These are phyloP conservation scores for Rheum nobile DNA, from an alignment of 148 eudicot species.

Conservation along the genomic window DNA sequence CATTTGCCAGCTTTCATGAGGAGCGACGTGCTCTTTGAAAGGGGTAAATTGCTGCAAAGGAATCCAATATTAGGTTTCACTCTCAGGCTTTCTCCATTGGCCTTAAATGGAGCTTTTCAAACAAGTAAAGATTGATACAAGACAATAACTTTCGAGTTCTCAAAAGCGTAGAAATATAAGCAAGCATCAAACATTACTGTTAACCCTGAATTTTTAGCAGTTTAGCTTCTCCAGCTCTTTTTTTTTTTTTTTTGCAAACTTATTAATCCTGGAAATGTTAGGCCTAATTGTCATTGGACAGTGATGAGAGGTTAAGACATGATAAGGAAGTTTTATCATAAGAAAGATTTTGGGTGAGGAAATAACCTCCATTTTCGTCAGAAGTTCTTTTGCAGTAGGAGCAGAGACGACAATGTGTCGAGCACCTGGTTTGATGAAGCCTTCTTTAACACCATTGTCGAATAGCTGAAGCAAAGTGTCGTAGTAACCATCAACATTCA, in stretches of 20 bases:
- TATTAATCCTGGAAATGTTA: neutral
- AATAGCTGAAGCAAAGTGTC: slow-evolving; percentile 68
- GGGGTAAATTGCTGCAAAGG: slow-evolving; percentile 53
- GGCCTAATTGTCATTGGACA: too few relatives aligned
- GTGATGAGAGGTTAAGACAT: too few relatives aligned
- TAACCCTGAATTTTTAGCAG: too few relatives aligned
- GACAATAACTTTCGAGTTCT: too few relatives aligned
- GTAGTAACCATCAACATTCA: slow-evolving; percentile 93
- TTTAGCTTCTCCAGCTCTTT: neutral
- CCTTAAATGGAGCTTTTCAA: too few relatives aligned
- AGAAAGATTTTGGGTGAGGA: neutral
- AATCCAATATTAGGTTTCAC: neutral
- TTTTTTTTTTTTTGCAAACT: neutral
- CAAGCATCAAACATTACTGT: too few relatives aligned
- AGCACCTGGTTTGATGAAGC: slow-evolving; percentile 80
- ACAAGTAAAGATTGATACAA: too few relatives aligned
- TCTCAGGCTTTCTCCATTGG: too few relatives aligned
- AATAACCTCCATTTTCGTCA: slow-evolving; percentile 66
- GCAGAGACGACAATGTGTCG: slow-evolving; percentile 69
- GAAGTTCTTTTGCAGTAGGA: slow-evolving; percentile 66
- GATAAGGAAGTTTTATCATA: neutral
- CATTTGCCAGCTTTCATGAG: slow-evolving; percentile 82
- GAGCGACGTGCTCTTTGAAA: slow-evolving; percentile 59
- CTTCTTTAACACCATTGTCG: slow-evolving; percentile 95
- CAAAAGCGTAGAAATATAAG: too few relatives aligned